Evolutionary conservation across 306 rosid species (phyloP).

Genomic region (Myrica gale): DNA sequence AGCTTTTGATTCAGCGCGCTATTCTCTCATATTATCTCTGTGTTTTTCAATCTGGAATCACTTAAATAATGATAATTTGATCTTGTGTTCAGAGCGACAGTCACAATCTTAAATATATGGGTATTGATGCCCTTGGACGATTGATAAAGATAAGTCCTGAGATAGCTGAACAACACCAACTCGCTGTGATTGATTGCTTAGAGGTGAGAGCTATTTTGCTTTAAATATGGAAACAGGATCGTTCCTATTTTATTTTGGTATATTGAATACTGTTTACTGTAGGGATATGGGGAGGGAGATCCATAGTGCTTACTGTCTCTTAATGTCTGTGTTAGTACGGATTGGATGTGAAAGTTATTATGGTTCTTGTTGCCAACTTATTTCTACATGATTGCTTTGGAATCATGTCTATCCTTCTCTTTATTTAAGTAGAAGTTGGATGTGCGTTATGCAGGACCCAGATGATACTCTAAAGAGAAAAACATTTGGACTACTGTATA

Average conservation of each 20-base stretch:
- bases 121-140: constrained; percentile 95
- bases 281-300: background rate
- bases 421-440: constrained; percentile 21
- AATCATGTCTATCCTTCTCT: constrained; percentile 13
- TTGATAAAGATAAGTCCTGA: constrained; percentile 80
- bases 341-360: background rate
- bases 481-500: constrained; percentile 81
- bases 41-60: background rate
- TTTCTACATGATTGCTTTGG: background rate
- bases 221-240: constrained; percentile 2
- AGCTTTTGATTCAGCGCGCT: background rate
- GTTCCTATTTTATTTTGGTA: background rate
- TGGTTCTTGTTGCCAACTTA: constrained; percentile 11
- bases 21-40: background rate
- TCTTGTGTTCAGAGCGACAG: constrained; percentile 76
- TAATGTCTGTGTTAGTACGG: background rate
- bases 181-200: constrained; percentile 96
- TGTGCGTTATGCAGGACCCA: constrained; percentile 69
- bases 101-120: constrained; percentile 97
- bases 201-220: constrained; percentile 59
- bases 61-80: background rate
- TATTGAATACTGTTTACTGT: background rate
- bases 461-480: constrained; percentile 95
- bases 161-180: constrained; percentile 91
- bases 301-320: background rate